Base-by-base conservation (phyloP, 129 eudicot species). In the Artemisia tridentata region DNA sequence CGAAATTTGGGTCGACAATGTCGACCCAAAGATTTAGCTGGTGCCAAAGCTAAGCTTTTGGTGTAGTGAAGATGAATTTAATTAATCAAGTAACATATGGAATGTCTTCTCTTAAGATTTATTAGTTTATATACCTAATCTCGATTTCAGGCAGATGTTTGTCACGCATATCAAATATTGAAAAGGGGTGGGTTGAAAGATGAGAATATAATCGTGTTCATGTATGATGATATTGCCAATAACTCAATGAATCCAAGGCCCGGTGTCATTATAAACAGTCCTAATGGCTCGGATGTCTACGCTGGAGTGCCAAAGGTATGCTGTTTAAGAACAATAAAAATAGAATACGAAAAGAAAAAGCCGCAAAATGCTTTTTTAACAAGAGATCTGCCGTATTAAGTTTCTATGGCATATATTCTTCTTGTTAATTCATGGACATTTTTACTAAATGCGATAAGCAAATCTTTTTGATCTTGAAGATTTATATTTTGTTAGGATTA, bases 291-390 rank as follows among this genome's bases (percentile, higher is more conserved):
- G 1, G 87, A 88, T 75, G 96, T 88, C n/a, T 88, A 88, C 66
- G 83, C 83, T 19, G 96, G 96, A 23, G 96, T 85, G 16, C 91
- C 96, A 2, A 88, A 88, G 96, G 91, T 86, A 72, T 47, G 19
- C 5, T 59, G 11, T 18, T 55, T 9, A 56, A 18, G 18, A 10
- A 19, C 11, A 38, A 56, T 56, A 9, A 11, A 17, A 17, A 20
- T n/a, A 0, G 63, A 4, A 17, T 13, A 8, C 23, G 11, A 3
- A 55, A 5, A 18, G 18, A 7, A 18, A 8, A 11, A 38, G 45
- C 10, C 45, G 7, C 2, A 38, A 38, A 38, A 8, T 7, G 11
- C 10, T 7, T 7, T 38, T 38, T 38, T 2, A 38, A 38, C 45
- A 38, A 38, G 45, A 38, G 41, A 34, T 34, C 41, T 7, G 45